Base-by-base conservation (phyloP, 306 rosid species). In the Sindora glabra region DNA sequence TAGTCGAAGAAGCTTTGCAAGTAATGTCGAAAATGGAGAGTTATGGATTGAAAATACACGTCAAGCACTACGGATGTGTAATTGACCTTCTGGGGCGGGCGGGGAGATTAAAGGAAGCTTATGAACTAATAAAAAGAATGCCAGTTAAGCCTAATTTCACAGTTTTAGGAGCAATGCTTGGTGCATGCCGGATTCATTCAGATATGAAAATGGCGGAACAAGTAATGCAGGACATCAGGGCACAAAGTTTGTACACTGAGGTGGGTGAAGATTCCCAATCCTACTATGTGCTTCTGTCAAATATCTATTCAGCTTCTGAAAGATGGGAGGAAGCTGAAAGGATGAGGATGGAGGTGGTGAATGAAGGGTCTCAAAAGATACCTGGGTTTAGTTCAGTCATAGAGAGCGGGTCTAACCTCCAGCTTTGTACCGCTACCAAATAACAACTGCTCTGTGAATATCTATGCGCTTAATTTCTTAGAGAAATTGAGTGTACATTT, bases 51-150 rank as follows among this genome's bases (percentile, higher is more conserved):
- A 69, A 64, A 68, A 64, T 74, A 0, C 62, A 65, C 25, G 61
- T 82, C 32, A 73, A 47, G 77, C 85, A 81, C 41, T 87, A 74
- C 5, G 89, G 91, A 36, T 87, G 95, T 78, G 30, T 87, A 75
- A 85, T 81, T 62, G 89, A 87, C 46, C 91, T 82, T n/a, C 55
- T 75, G 62, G 95, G 87, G 10, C 59, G 89, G 48, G 85, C 83
- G 29, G 92, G 92, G 40, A 70, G 85, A 58, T 71, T 81, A 25
- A 73, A 50, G 34, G 83, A 84, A 66, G 95, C 92, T 50, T 73
- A 77, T 59, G 74, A 64, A 45, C 42, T 79, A 29, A 72, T 84
- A 16, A 53, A 73, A 64, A 65, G 58, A 54, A 79, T 84, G 87
- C 86, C 89, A 29, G 23, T 79, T 73, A 54, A 77, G 63, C 83